Conservation (phyloP, 768 basidiomycete species). For the Holtermanniella nyarrowii region DNA sequence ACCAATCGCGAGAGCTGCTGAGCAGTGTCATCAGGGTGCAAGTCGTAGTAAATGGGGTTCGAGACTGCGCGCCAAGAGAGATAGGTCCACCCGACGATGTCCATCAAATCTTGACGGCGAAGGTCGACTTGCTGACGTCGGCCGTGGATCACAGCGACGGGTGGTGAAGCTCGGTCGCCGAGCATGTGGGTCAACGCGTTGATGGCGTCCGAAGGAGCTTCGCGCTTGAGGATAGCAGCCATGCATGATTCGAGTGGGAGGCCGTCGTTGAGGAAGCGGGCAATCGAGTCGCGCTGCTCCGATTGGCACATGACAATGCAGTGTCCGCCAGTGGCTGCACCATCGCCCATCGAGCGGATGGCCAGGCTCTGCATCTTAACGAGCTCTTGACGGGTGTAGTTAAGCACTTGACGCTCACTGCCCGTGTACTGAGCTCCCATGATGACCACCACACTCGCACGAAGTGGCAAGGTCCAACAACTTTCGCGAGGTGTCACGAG, state of each 20-base stretch:
- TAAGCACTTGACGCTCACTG: constrained; percentile 58
- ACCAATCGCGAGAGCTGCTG: constrained; percentile 61
- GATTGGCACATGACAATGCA: constrained; percentile 84
- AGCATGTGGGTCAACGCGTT: constrained; percentile 15
- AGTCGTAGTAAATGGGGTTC: constrained; percentile 81
- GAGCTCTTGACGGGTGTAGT: constrained; percentile 71
- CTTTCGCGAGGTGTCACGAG: constrained; percentile 71
- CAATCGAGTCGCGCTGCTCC: constrained; percentile 70
- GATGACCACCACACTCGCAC: constrained; percentile 68
- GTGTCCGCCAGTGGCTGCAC: constrained; percentile 40
- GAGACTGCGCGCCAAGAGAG: constrained; percentile 57
- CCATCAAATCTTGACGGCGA: constrained; percentile 60
- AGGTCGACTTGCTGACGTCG: constrained; percentile 41
- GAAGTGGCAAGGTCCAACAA: constrained; percentile 81
- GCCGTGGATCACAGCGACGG: constrained; percentile 7
- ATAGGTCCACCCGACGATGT: constrained; percentile 71
- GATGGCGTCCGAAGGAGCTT: constrained; percentile 42
- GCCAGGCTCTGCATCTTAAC: constrained; percentile 87
- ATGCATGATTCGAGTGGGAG: constrained; percentile 79
- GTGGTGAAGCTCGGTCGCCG: constrained; percentile 10
- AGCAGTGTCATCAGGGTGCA: constrained; percentile 44
- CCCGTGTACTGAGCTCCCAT: constrained; percentile 82
- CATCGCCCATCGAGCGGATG: constrained; percentile 13
- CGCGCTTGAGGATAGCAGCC: constrained; percentile 11
- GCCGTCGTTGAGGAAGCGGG: constrained; percentile 76